Percentiles rank a stretch among this genome's conserved stretches.
Conservation (phyloP, 768 basidiomycete genomes). For the Tricholoma sp. region DNA sequence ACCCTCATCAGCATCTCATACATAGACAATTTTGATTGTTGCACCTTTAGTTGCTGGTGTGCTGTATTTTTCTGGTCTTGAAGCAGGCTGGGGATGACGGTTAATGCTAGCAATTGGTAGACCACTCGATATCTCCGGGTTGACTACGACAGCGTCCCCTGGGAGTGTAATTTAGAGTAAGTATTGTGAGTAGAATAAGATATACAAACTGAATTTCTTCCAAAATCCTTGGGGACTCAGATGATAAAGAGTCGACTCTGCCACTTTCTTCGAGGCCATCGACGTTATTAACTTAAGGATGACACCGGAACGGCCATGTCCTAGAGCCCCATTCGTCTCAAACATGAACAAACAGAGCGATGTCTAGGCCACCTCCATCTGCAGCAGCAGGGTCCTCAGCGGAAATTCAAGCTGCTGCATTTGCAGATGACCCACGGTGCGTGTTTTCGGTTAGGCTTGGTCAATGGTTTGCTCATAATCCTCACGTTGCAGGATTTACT, state of each 20-base stretch:
- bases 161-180: constrained; percentile 10
- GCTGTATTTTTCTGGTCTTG: constrained; percentile 79
- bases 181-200: neutral
- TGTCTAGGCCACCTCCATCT: constrained; percentile 45
- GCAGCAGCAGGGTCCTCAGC: constrained; percentile 49
- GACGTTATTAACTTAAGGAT: constrained; percentile 6
- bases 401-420: constrained; percentile 57
- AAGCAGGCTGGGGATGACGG: constrained; percentile 85
- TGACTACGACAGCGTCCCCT: constrained; percentile 83
- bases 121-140: constrained; percentile 89
- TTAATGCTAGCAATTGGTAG: constrained; percentile 70
- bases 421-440: constrained; percentile 73
- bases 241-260: constrained; percentile 89
- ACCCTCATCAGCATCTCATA: constrained; percentile 1
- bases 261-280: constrained; percentile 76
- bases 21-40: neutral
- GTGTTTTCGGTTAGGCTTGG: constrained; percentile 13
- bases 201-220: constrained; percentile 83
- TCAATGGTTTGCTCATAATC: constrained; percentile 17
- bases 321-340: constrained; percentile 16
- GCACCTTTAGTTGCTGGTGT: constrained; percentile 87
- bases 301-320: neutral
- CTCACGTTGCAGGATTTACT: constrained; percentile 55
- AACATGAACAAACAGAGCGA: constrained; percentile 39
- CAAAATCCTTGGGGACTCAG: constrained; percentile 87